Conservation (phyloP, 2,329 filamentous ascomycete species). For the Talaromyces islandicus region DNA sequence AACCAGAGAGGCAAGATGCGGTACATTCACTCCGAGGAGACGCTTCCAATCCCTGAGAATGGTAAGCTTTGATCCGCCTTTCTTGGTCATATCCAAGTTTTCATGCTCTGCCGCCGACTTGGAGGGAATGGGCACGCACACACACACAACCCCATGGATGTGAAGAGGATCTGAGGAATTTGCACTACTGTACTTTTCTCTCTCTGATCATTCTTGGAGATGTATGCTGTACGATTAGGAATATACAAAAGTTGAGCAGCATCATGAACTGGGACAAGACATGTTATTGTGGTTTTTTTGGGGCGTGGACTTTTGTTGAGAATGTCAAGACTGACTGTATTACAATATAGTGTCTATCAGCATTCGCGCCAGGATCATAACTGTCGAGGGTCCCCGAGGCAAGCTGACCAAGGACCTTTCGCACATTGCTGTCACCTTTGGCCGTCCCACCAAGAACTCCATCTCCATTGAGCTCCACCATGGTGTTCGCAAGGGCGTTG, state of each 20-base stretch:
- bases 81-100: background rate
- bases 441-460: conserved; percentile 72
- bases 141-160: background rate
- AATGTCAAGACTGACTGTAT: conserved; percentile 19
- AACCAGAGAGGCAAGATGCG: conserved; percentile 71
- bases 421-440: conserved; percentile 95
- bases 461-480: conserved; percentile 99
- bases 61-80: conserved; percentile 57
- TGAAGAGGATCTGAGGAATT: background rate
- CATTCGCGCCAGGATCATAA: conserved; percentile 96
- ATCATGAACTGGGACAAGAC: background rate
- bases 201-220: background rate
- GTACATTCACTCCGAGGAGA: conserved; percentile 99
- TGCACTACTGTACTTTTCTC: background rate
- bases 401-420: conserved; percentile 96
- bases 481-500: conserved; percentile 94
- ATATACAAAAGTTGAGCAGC: background rate
- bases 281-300: background rate
- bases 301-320: background rate
- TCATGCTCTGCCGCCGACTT: background rate
- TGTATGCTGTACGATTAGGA: background rate
- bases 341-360: conserved; percentile 75
- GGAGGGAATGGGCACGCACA: background rate
- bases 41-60: conserved; percentile 91
- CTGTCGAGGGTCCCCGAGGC: conserved; percentile 94